A percentile compares a stretch with the other conserved stretches of the same genome.
These are phyloP conservation scores for Cutaneotrichosporon arboriforme DNA, from an alignment of 1,284 basidiomycete species.

Conservation along the genomic window DNA sequence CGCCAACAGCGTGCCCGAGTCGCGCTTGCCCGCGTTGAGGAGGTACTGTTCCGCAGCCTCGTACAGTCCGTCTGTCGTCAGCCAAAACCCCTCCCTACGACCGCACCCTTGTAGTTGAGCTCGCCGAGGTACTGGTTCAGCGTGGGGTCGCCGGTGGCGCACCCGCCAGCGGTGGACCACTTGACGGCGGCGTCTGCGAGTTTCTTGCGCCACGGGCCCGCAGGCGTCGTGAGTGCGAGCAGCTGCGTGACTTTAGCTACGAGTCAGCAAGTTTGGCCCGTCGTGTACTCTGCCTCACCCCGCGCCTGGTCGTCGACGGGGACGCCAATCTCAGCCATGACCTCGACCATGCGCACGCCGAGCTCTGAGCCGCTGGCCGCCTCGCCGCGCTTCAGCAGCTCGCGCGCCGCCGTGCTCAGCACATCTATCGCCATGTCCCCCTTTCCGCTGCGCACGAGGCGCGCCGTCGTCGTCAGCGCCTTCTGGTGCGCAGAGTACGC, in stretches of 20 bases:
- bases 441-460: slow-evolving; percentile 70
- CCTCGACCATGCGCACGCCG: slow-evolving; percentile 66
- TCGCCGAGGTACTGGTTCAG: slow-evolving; percentile 84
- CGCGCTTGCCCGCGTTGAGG: slow-evolving; percentile 74
- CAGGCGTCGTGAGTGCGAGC: slow-evolving; percentile 47
- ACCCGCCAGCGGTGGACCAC: slow-evolving; percentile 74
- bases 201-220: slow-evolving; percentile 51
- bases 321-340: slow-evolving; percentile 66
- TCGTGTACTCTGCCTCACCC: slow-evolving; percentile 53
- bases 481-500: slow-evolving; percentile 92
- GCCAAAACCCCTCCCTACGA: not conserved
- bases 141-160: slow-evolving; percentile 74
- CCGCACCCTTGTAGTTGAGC: slow-evolving; percentile 73
- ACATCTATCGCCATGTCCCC: slow-evolving; percentile 79
- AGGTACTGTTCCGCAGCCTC: slow-evolving; percentile 71
- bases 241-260: slow-evolving; percentile 48
- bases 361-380: slow-evolving; percentile 84
- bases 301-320: slow-evolving; percentile 61
- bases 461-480: slow-evolving; percentile 83
- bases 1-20: slow-evolving; percentile 77
- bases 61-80: slow-evolving; percentile 61
- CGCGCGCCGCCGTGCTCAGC: slow-evolving; percentile 74
- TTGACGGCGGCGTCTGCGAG: slow-evolving; percentile 49
- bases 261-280: not conserved
- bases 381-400: slow-evolving; percentile 77